phyloP scores from a whole-genome alignment of 257 asterid genomes.

The Phtheirospermum japonicum region DNA sequence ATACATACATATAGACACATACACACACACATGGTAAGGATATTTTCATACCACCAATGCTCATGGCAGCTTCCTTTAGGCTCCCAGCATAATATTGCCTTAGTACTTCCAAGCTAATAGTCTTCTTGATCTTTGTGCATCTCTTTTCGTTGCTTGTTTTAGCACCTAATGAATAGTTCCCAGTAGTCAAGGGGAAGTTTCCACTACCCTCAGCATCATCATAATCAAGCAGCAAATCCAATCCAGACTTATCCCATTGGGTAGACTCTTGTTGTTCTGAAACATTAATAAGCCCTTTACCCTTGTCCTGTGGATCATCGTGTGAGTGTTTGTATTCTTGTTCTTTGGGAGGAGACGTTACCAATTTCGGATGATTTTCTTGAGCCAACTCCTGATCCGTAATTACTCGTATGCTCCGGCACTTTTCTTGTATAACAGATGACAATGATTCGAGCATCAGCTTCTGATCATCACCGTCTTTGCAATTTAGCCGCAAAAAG shows the following conservation, averaged over 20 bases:
- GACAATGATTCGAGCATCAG: slow-evolving; percentile 43
- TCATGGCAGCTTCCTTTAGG: slow-evolving; percentile 78
- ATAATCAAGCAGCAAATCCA: too few species aligned
- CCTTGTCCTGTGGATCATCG: too few species aligned
- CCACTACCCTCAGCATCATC: too few species aligned
- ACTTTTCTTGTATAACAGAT: slow-evolving; percentile 38
- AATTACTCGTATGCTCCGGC: slow-evolving; percentile 47
- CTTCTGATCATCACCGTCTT: slow-evolving; percentile 40
- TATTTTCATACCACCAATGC: slow-evolving; percentile 71
- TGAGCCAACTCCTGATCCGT: slow-evolving; percentile 45
- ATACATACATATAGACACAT: too few species aligned
- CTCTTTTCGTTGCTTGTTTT: slow-evolving; percentile 47
- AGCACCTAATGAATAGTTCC: too few species aligned
- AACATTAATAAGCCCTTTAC: too few species aligned
- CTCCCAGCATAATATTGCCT: slow-evolving; percentile 76
- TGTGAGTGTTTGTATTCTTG: too few species aligned
- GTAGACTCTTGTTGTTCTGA: too few species aligned
- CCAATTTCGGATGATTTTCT: slow-evolving; percentile 19
- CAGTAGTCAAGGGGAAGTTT: too few species aligned
- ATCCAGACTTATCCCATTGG: too few species aligned
- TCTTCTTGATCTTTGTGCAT: slow-evolving; percentile 64
- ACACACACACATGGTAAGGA: too few species aligned
- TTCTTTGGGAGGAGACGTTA: slow-evolving; percentile 20
- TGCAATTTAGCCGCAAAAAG: slow-evolving; percentile 67
- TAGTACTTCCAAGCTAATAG: slow-evolving; percentile 67